These are phyloP conservation scores for Pyrenophora seminiperda DNA, from an alignment of 2,329 filamentous ascomycete species.

Conservation along the genomic window DNA sequence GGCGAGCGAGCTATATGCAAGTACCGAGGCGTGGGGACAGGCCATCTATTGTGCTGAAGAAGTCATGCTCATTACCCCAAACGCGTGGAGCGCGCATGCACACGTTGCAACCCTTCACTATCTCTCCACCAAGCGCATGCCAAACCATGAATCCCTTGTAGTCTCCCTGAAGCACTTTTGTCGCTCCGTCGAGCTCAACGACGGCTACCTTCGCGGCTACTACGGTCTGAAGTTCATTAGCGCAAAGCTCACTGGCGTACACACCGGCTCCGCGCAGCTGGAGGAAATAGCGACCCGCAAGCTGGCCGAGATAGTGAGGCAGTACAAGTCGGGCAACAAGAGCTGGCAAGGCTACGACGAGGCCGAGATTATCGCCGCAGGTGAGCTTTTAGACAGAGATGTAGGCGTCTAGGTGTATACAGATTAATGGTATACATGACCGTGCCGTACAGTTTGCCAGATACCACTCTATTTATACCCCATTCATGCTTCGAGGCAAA, in stretches of 20 bases:
- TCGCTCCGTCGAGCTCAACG: slow-evolving; percentile 89
- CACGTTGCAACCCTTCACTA: slow-evolving; percentile 82
- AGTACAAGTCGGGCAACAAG: slow-evolving; percentile 62
- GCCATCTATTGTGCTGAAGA: slow-evolving; percentile 90
- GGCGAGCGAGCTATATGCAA: slow-evolving; percentile 82
- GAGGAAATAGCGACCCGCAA: slow-evolving; percentile 75
- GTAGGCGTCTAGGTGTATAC: slow-evolving; percentile 17
- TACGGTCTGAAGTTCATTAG: slow-evolving; percentile 85
- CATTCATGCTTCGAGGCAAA: neutral
- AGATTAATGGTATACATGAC: neutral
- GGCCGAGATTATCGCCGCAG: slow-evolving; percentile 73
- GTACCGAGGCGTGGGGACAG: slow-evolving; percentile 78
- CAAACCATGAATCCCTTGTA: slow-evolving; percentile 55
- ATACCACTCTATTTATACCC: neutral
- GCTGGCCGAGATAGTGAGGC: slow-evolving; percentile 75
- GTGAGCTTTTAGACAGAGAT: slow-evolving; percentile 67
- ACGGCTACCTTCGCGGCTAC: slow-evolving; percentile 88
- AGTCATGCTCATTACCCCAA: slow-evolving; percentile 81
- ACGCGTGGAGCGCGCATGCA: slow-evolving; percentile 96
- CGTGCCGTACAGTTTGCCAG: neutral
- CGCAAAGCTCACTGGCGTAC: slow-evolving; percentile 37
- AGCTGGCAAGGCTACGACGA: slow-evolving; percentile 75
- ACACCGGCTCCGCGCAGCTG: slow-evolving; percentile 53
- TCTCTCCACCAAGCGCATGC: slow-evolving; percentile 58
- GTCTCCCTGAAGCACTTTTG: slow-evolving; percentile 85